Conservation (phyloP, 2,329 filamentous ascomycete genomes). For the Fusarium stilboides region DNA sequence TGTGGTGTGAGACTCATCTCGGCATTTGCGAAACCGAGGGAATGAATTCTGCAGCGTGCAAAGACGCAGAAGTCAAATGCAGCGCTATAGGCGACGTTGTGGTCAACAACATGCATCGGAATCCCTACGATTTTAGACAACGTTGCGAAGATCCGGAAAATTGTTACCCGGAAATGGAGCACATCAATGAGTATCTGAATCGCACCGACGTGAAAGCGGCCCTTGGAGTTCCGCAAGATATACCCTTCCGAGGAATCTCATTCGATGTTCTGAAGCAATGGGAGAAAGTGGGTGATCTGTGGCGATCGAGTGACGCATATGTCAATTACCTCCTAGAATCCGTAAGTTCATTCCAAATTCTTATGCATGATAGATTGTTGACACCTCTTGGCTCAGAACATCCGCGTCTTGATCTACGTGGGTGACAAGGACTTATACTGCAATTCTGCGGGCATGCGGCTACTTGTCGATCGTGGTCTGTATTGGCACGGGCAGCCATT, state of each 20-base stretch:
- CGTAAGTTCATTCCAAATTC: neutral
- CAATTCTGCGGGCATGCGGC: constrained; percentile 10
- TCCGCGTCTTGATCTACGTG: constrained; percentile 15
- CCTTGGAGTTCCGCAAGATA: neutral
- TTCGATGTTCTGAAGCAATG: neutral
- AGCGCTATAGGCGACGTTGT: neutral
- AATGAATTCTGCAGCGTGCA: neutral
- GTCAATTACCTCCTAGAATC: neutral
- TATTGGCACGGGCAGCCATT: neutral
- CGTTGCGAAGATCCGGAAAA: neutral
- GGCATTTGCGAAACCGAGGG: neutral
- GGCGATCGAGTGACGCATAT: neutral
- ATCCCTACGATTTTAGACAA: neutral
- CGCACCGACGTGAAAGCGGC: neutral
- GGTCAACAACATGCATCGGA: neutral
- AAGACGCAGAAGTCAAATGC: neutral
- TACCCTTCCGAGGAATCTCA: neutral
- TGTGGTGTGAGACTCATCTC: neutral
- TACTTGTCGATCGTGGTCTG: neutral
- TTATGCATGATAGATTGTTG: neutral
- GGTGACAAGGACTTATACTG: constrained; percentile 15
- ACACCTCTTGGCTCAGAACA: neutral
- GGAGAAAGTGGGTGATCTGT: neutral
- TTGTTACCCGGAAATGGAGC: neutral
- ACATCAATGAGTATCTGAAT: neutral